Base-by-base conservation (phyloP, 2,329 filamentous ascomycete genomes). In the Coniochaeta sp. region DNA sequence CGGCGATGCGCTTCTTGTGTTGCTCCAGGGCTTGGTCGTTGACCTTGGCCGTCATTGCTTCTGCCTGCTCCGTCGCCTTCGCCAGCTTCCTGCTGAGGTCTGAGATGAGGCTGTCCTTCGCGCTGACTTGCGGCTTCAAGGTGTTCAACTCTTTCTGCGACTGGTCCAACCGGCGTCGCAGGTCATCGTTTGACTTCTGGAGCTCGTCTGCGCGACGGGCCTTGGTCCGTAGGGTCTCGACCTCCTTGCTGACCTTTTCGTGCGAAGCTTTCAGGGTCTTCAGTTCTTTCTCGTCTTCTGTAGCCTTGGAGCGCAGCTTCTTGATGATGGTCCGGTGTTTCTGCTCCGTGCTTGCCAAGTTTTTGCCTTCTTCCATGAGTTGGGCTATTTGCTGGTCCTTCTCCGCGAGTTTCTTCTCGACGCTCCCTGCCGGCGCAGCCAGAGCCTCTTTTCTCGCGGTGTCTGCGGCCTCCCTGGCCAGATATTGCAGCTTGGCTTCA, bases 321-420 rank as follows among this genome's bases (percentile, higher is more conserved):
- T 95, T 96, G 67, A 98, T 90, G 4, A 88, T 87, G 6, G 85
- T 85, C 62, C 93, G 81, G 64, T 96, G 88, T 69, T 92, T 91
- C 73, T 97, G 84, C 71, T 99, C 95, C 0, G 85, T 89, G 66
- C 89, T 90, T 1, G 91, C 93, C 9, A 98, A 80, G 65, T 89
- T 92, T 67, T 95, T 90, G 0, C 96, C 95, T 76, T 99, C 95
- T 66, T 96, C 89, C 80, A 99, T 89, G 14, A 99, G 78, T 55
- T 93, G 77, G 2, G 93, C 91, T 67, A 98, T 96, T 71, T 90
- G 90, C 67, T 93, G 88, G 67, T 98, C 93, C 70, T 92, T 96
- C 68, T 96, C 92, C 1, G 91, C 89, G 16, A 98, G 73, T 69
- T 90, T 92, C 71, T 88, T 90, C 65, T 96, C 90, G 1, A 80